These are phyloP conservation scores for Alternaria gaisen DNA, from an alignment of 2,329 filamentous ascomycete species.

Conservation along the genomic window DNA sequence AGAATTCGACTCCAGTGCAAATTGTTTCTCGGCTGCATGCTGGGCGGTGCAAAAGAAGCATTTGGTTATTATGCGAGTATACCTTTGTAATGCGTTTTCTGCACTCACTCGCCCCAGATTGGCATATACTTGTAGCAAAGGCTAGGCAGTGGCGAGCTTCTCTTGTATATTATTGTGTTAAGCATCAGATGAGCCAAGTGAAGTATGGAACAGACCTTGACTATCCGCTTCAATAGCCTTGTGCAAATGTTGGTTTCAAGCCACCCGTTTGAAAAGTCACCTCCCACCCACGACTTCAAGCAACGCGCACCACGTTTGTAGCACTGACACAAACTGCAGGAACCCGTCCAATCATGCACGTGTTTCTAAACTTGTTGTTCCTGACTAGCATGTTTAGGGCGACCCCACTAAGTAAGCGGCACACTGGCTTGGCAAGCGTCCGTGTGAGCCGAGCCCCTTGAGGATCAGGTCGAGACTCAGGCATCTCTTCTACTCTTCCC, in stretches of 20 bases:
- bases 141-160: conserved; percentile 8
- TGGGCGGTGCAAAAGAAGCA: conserved; percentile 13
- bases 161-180: conserved; percentile 21
- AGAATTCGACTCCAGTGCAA: conserved; percentile 11
- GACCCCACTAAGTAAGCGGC: conserved; percentile 12
- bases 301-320: conserved; percentile 1
- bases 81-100: conserved; percentile 32
- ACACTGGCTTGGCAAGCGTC: conserved; percentile 11
- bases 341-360: conserved; percentile 22
- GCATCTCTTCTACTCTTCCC: conserved; percentile 6
- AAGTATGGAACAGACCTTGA: neutral
- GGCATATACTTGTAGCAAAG: conserved; percentile 5
- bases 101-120: conserved; percentile 19
- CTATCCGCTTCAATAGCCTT: neutral
- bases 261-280: neutral
- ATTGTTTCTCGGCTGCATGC: conserved; percentile 13
- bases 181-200: neutral
- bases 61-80: conserved; percentile 24
- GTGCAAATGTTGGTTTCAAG: neutral
- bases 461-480: conserved; percentile 13
- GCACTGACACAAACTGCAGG: conserved; percentile 14
- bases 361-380: conserved; percentile 28
- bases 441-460: conserved; percentile 12
- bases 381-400: conserved; percentile 28
- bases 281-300: neutral